Evolutionary conservation across 1,284 basidiomycete species (phyloP), one percentile per base, ranked within the genome.

Genomic region (Exsudoporus floridanus): DNA sequence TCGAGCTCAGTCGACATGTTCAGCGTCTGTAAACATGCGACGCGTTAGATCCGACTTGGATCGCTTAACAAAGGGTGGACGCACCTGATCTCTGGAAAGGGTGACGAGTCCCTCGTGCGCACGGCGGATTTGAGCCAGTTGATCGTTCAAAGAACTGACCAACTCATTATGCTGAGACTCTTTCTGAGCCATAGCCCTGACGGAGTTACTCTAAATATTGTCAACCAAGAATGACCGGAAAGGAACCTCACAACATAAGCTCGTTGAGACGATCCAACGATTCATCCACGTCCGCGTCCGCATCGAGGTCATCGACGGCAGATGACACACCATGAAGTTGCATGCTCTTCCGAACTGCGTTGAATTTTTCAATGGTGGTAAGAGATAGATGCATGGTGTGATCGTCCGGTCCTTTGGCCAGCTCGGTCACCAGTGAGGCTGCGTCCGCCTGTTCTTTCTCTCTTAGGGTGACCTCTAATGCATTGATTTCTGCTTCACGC

Each of bases 171-270:
- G 92, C 44, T 82, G 76, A 2, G 90, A 89, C 70, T 97, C 93
- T 69, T 96, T 96, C 74, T 92, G 88, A 3, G 93, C 93, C 94
- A 97, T 96, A 1, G 94, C 91, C 54, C 92, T 92, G 46, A 50
- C 34, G 37, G 38, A 56, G 30, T 41, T 27, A 33, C 21, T 46
- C 27, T 52, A 5, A 44, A 53, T 49, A 43, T 54, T 37, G 41
- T 54, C n/a, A 41, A 47, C 28, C 46, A 44, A 23, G 31, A 40
- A 52, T 40, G 18, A 51, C 46, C 12, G 12, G 55, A 40, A 49
- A 58, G 38, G 28, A 57, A 13, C 70, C 86, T 61, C 61, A 92
- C 90, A 86, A 74, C 92, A 94, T 93, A 7, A 94, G 79, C 61
- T 94, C 90, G 59, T 94, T 92, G 49, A 94, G 74, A 50, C 88